Percentiles rank a stretch among this genome's conserved stretches.
Evolutionary conservation across 1,284 basidiomycete species (phyloP).

Genomic region (Trametes versicolor): DNA sequence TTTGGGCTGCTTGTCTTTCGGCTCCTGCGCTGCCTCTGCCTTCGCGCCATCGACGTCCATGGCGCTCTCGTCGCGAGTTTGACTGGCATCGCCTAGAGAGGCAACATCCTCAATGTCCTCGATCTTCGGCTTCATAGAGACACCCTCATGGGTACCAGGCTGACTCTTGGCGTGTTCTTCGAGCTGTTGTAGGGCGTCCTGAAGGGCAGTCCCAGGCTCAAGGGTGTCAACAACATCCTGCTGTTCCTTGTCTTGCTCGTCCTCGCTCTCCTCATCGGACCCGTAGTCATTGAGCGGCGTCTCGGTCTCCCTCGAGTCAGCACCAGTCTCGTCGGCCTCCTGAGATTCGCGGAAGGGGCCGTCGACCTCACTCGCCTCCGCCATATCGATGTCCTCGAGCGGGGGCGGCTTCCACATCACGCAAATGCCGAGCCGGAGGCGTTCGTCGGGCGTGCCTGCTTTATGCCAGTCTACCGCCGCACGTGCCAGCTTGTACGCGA

Average conservation of each 20-base stretch:
- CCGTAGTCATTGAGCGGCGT: constrained; percentile 46
- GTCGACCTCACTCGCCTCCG: constrained; percentile 39
- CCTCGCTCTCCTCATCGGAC: constrained; percentile 71
- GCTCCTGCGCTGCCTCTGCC: constrained; percentile 5
- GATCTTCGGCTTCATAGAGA: constrained; percentile 61
- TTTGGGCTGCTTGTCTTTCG: constrained; percentile 9
- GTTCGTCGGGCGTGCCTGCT: constrained; percentile 70
- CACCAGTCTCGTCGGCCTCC: constrained; percentile 37
- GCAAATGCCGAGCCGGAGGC: constrained; percentile 74
- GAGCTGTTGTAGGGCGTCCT: constrained; percentile 60
- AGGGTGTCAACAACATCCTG: constrained; percentile 66
- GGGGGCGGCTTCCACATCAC: constrained; percentile 69
- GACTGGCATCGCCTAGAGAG: constrained; percentile 47
- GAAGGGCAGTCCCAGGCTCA: constrained; percentile 57
- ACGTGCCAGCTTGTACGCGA: constrained; percentile 88
- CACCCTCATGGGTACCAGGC: constrained; percentile 44
- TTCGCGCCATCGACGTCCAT: constrained; percentile 50
- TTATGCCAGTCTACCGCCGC: constrained; percentile 91
- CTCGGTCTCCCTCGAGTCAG: constrained; percentile 41
- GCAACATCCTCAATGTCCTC: constrained; percentile 71
- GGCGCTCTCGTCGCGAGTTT: constrained; percentile 28
- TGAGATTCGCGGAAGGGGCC: constrained; percentile 35
- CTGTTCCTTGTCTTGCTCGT: constrained; percentile 60
- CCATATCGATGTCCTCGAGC: constrained; percentile 38
- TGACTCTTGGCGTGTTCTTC: constrained; percentile 32